Conservation (phyloP, 495 filamentous ascomycete species). For the Penicillium robsamsonii region DNA sequence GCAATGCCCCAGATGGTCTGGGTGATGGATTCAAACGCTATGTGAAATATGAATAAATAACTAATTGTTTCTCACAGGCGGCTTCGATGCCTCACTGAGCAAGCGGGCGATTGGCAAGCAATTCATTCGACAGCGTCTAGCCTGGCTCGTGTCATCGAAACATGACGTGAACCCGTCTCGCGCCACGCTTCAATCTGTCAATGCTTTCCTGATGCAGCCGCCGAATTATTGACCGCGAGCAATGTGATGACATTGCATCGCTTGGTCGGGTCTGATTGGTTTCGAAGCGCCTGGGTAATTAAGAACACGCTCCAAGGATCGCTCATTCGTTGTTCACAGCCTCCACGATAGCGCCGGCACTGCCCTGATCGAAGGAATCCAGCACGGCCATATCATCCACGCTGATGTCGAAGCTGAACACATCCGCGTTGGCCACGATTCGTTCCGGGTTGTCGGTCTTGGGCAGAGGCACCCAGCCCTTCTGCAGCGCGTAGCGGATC, state of each 20-base stretch:
- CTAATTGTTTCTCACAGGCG: slow-evolving; percentile 29
- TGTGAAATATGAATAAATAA: slow-evolving; percentile 18
- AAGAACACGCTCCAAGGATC: not conserved
- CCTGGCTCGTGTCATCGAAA: slow-evolving; percentile 71
- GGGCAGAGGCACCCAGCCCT: slow-evolving; percentile 70
- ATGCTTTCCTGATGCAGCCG: slow-evolving; percentile 75
- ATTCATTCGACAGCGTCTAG: slow-evolving; percentile 71
- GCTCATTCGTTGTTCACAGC: slow-evolving; percentile 47
- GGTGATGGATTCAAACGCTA: slow-evolving; percentile 23
- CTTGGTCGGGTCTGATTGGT: not conserved
- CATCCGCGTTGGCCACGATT: slow-evolving; percentile 61
- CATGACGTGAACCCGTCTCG: slow-evolving; percentile 77
- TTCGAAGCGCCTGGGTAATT: not conserved
- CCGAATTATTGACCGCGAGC: slow-evolving; percentile 34
- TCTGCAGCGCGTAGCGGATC: slow-evolving; percentile 60
- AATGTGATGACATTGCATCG: not conserved
- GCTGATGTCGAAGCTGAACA: slow-evolving; percentile 64
- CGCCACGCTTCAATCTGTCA: slow-evolving; percentile 79
- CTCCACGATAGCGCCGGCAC: slow-evolving; percentile 51
- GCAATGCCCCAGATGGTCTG: not conserved
- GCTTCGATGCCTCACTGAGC: slow-evolving; percentile 29
- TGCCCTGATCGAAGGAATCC: slow-evolving; percentile 65
- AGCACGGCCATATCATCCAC: slow-evolving; percentile 61
- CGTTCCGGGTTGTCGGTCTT: slow-evolving; percentile 66
- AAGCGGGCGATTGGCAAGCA: slow-evolving; percentile 60